Conservation (phyloP, 441 rosid genomes). For the Erodium moschatum region DNA sequence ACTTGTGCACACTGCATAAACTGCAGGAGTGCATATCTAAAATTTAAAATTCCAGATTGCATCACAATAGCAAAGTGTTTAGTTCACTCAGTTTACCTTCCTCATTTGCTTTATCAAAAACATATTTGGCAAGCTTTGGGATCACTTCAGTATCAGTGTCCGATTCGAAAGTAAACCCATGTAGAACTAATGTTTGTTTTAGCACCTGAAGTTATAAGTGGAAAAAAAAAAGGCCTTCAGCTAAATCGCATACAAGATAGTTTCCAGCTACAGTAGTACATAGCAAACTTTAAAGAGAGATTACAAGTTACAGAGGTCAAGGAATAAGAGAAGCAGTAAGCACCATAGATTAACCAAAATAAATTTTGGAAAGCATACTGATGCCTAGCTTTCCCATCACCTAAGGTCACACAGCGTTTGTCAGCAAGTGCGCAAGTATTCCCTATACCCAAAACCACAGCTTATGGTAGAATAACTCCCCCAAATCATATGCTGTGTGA, state of each 20-base stretch:
- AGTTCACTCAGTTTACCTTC: constrained; percentile 35
- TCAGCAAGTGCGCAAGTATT: background rate
- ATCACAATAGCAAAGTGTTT: background rate
- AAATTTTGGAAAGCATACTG: background rate
- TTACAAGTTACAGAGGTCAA: background rate
- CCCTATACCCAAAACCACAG: background rate
- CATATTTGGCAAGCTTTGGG: constrained; percentile 87
- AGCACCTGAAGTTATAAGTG: constrained; percentile 39
- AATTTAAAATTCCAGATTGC: background rate
- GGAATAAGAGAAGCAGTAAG: background rate
- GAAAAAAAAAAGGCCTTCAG: constrained; percentile 5
- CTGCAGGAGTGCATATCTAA: background rate
- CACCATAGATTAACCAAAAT: background rate
- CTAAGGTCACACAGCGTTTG: background rate
- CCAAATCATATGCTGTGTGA: background rate
- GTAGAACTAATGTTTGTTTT: constrained; percentile 66
- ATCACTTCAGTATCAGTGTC: constrained; percentile 94
- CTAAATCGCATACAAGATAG: constrained; percentile 10
- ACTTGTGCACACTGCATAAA: background rate
- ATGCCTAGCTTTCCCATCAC: background rate
- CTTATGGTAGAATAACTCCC: background rate
- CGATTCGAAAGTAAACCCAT: constrained; percentile 75
- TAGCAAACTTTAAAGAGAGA: constrained; percentile 3
- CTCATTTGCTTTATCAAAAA: constrained; percentile 75
- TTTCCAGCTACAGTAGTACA: background rate